Evolutionary conservation across 768 basidiomycete species (phyloP).

Genomic region (Leucogyrophana mollusca): DNA sequence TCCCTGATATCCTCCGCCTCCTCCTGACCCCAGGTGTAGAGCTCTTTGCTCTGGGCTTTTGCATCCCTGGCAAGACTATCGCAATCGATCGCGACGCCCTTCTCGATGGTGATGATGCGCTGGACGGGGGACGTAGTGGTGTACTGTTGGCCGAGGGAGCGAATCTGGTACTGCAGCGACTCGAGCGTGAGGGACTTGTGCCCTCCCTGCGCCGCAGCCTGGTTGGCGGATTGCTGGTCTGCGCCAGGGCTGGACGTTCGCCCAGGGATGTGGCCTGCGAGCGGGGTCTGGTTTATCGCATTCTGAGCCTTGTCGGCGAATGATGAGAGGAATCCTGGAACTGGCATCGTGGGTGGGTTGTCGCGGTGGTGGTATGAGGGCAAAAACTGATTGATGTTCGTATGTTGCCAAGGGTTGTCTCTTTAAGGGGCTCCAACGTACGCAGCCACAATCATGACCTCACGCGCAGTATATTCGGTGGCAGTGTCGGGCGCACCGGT

Average conservation of each 20-base stretch:
- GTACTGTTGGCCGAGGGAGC: slow-evolving; percentile 74
- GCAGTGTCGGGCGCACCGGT: not conserved
- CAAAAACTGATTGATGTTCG: not conserved
- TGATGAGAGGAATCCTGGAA: slow-evolving; percentile 61
- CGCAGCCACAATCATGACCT: slow-evolving; percentile 6
- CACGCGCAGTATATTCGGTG: slow-evolving; percentile 1
- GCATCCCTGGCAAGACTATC: slow-evolving; percentile 64
- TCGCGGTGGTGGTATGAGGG: slow-evolving; percentile 8
- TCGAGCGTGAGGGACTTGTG: slow-evolving; percentile 58
- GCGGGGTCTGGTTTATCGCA: slow-evolving; percentile 61
- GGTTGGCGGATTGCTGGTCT: slow-evolving; percentile 41
- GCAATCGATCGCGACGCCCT: slow-evolving; percentile 75
- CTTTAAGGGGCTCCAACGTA: slow-evolving; percentile 3
- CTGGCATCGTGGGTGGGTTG: slow-evolving; percentile 44
- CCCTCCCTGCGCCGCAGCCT: slow-evolving; percentile 36
- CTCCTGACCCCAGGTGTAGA: slow-evolving; percentile 81
- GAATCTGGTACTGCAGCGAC: slow-evolving; percentile 68
- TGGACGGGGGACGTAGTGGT: slow-evolving; percentile 67
- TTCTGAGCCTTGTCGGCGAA: slow-evolving; percentile 77
- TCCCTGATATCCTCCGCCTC: slow-evolving; percentile 75
- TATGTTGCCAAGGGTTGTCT: slow-evolving; percentile 19
- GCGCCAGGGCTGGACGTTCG: slow-evolving; percentile 35
- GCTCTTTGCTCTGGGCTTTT: slow-evolving; percentile 77
- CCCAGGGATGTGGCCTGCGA: slow-evolving; percentile 57
- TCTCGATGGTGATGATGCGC: slow-evolving; percentile 76